A percentile compares a stretch with the other conserved stretches of the same genome.
phyloP scores from a whole-genome alignment of 306 rosid species.

The Ziziphus jujuba region DNA sequence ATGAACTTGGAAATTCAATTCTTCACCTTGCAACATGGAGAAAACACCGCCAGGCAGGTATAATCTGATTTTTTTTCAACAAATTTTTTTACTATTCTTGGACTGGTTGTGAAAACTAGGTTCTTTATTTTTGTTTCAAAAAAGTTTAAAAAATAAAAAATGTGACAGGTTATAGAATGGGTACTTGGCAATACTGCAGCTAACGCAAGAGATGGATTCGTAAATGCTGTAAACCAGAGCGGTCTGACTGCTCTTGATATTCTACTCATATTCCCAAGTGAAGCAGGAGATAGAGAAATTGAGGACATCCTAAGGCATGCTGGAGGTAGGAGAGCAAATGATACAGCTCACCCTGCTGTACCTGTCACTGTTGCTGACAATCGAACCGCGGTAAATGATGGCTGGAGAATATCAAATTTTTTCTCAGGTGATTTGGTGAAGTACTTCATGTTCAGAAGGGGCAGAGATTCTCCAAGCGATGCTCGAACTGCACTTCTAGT shows the following conservation, averaged over 20 bases:
- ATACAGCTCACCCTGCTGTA: background rate
- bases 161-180: slow-evolving; percentile 32
- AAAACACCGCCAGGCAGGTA: slow-evolving; percentile 29
- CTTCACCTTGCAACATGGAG: slow-evolving; percentile 40
- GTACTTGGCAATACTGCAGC: slow-evolving; percentile 3
- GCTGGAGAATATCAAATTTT: background rate
- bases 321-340: slow-evolving; percentile 20
- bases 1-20: slow-evolving; percentile 25
- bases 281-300: slow-evolving; percentile 33
- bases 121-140: too few relatives aligned
- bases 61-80: background rate
- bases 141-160: too few relatives aligned
- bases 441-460: slow-evolving; percentile 36
- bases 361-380: background rate
- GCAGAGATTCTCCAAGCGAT: slow-evolving; percentile 34
- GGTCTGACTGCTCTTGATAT: slow-evolving; percentile 30
- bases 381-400: background rate
- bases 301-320: slow-evolving; percentile 13
- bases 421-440: slow-evolving; percentile 6
- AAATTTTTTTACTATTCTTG: too few relatives aligned
- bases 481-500: slow-evolving; percentile 29
- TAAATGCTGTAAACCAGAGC: slow-evolving; percentile 15
- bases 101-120: too few relatives aligned
- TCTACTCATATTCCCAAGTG: slow-evolving; percentile 28
- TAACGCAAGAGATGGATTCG: background rate